A percentile compares a stretch with the other conserved stretches of the same genome.
phyloP scores from a whole-genome alignment of 306 rosid species.

The Pyrus bretschneideri region DNA sequence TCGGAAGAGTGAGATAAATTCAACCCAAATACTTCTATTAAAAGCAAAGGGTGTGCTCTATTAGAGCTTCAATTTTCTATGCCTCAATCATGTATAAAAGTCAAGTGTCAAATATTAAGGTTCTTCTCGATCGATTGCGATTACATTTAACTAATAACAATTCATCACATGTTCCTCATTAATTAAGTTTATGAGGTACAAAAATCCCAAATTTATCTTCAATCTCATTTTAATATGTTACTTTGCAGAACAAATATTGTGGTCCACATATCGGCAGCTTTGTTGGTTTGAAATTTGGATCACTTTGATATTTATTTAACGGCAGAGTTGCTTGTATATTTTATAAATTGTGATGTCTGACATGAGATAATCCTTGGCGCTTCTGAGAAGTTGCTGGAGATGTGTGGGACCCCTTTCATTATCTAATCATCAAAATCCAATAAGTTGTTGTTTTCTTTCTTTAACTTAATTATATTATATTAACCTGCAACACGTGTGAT shows the following conservation, averaged over 20 bases:
- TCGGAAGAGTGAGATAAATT: too few relatives aligned
- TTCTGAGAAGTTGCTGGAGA: neutral
- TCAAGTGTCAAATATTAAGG: conserved; percentile 5
- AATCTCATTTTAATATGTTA: neutral
- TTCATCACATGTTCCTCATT: conserved; percentile 33
- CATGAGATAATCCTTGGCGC: conserved; percentile 1
- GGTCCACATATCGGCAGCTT: conserved; percentile 25
- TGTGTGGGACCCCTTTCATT: neutral
- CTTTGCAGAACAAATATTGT: neutral
- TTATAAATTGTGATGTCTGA: neutral
- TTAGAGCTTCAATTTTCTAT: neutral
- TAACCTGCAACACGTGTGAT: neutral
- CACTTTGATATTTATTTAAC: conserved; percentile 6
- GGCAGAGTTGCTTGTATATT: neutral
- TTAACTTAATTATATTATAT: neutral
- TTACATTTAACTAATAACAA: neutral
- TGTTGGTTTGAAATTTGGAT: conserved; percentile 18
- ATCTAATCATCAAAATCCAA: neutral
- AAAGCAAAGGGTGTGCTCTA: neutral
- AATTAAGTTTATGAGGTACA: neutral
- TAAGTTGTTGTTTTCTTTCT: neutral
- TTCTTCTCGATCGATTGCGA: conserved; percentile 12
- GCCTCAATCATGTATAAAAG: conserved; percentile 16
- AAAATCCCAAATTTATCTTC: conserved; percentile 13
- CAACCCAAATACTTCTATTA: neutral